Base-by-base conservation (phyloP, 257 asterid species). In the Solanum tarijense region DNA sequence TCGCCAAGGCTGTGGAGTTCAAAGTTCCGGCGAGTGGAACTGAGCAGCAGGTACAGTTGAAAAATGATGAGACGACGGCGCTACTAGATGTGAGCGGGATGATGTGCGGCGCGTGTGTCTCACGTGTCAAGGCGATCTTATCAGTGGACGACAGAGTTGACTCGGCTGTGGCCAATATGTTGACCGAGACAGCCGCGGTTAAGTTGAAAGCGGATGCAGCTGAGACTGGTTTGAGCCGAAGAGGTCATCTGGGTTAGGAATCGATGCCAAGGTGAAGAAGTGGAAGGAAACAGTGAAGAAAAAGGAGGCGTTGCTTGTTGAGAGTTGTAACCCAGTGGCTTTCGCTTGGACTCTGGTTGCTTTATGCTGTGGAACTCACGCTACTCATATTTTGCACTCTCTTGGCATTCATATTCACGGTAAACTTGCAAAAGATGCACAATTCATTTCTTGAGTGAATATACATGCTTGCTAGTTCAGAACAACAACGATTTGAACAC, bases 91-190 rank as follows among this genome's bases (percentile, higher is more conserved):
- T 95, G 5, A 90, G 95, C 9, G 98, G 99, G 66, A 96, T 96
- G 98, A 95, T 96, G 99, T 96, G 99, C 89, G 99, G 99, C 89
- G 98, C 97, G 89, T 94, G 99, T 81, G 99, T 91, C 23, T 91
- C 98, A 29, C 98, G 97, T 71, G 96, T 96, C 84, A 95, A 96
- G 93, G 91, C 98, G 86, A 94, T 96, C 71, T 29, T 94, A 41
- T 88, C 96, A 25, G 91, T 93, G 75, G 98, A 94, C 90, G 94
- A 93, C 76, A 95, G 98, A 83, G 98, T 96, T 13, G 97, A 93
- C 76, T 93, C 96, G 21, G 98, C 86, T 31, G 99, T 96, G 88
- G 98, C 94, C 91, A 95, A 96, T 79, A 92, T 94, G 97, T 75
- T 96, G 94, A 96, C 98, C 4, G 98, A 94, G 92, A 95, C 98